Evolutionary conservation across 495 filamentous ascomycete genomes (phyloP).

Genomic region (Choiromyces venosus): DNA sequence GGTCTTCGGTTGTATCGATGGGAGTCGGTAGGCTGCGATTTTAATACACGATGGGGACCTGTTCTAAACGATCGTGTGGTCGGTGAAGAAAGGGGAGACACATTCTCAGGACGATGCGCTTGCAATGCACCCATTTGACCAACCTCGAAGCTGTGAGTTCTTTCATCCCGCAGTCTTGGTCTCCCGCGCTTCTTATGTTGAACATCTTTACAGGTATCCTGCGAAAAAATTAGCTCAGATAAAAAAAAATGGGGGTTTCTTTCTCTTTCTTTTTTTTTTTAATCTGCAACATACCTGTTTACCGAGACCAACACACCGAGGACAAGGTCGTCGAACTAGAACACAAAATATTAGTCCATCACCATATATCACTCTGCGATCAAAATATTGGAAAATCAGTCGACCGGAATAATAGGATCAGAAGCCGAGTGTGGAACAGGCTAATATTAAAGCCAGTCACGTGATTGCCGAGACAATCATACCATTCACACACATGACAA

Average conservation of each 20-base stretch:
- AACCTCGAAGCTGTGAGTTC: slow-evolving; percentile 52
- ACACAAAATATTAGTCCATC: slow-evolving; percentile 31
- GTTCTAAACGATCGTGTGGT: slow-evolving; percentile 47
- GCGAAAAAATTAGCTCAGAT: slow-evolving; percentile 31
- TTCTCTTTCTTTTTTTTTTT: background rate
- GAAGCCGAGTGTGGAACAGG: slow-evolving; percentile 25
- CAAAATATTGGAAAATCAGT: slow-evolving; percentile 3
- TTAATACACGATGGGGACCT: slow-evolving; percentile 53
- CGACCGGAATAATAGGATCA: slow-evolving; percentile 6
- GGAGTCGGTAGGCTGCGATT: slow-evolving; percentile 51
- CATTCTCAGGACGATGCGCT: slow-evolving; percentile 36
- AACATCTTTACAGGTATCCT: slow-evolving; percentile 89
- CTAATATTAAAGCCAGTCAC: slow-evolving; percentile 32
- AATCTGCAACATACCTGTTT: slow-evolving; percentile 45
- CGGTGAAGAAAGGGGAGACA: slow-evolving; percentile 46
- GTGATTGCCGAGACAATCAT: slow-evolving; percentile 29
- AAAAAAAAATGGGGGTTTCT: background rate
- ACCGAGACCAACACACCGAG: slow-evolving; percentile 56
- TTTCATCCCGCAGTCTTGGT: slow-evolving; percentile 83
- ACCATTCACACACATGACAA: slow-evolving; percentile 17
- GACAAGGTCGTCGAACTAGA: slow-evolving; percentile 59
- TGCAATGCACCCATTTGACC: slow-evolving; percentile 38
- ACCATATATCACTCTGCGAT: slow-evolving; percentile 31
- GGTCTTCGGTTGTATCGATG: slow-evolving; percentile 48
- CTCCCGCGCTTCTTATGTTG: slow-evolving; percentile 94